Conservation (phyloP, 768 basidiomycete species). For the Trametes cubensis region DNA sequence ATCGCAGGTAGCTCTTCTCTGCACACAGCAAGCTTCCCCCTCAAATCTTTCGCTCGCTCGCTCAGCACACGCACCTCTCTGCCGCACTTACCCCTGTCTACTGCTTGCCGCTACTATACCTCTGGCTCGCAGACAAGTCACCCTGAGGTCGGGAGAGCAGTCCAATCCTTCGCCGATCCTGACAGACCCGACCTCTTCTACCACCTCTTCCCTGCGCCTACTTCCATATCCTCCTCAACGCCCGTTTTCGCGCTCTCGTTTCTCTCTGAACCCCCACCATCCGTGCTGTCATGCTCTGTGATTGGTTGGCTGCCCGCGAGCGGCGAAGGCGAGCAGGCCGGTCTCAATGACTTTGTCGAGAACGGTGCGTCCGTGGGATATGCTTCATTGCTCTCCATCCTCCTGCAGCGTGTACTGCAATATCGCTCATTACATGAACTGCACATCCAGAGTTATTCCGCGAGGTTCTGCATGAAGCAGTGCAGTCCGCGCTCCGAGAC, state of each 20-base stretch:
- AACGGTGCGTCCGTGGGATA: constrained; percentile 54
- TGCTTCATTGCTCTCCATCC: background rate
- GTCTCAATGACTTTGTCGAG: constrained; percentile 70
- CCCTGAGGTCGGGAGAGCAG: background rate
- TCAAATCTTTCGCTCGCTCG: no score
- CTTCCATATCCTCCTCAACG: constrained; percentile 43
- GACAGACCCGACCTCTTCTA: constrained; percentile 70
- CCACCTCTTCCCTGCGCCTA: constrained; percentile 60
- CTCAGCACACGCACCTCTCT: no score
- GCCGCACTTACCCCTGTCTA: no score
- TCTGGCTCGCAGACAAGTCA: background rate
- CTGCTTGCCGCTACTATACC: no score
- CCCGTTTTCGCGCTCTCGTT: constrained; percentile 73
- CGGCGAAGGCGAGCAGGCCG: constrained; percentile 44
- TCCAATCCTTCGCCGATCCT: constrained; percentile 49
- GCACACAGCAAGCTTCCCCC: no score
- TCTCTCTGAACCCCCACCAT: constrained; percentile 47
- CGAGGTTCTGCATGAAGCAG: constrained; percentile 58
- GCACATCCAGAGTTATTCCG: constrained; percentile 56
- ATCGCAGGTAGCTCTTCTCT: no score
- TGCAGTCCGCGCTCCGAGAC: constrained; percentile 49
- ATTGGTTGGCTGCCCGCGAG: constrained; percentile 73
- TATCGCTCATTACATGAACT: background rate
- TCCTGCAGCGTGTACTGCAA: background rate
- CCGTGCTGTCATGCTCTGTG: constrained; percentile 51